phyloP scores from a whole-genome alignment of 306 rosid genomes.

The Citrullus colocynthis region DNA sequence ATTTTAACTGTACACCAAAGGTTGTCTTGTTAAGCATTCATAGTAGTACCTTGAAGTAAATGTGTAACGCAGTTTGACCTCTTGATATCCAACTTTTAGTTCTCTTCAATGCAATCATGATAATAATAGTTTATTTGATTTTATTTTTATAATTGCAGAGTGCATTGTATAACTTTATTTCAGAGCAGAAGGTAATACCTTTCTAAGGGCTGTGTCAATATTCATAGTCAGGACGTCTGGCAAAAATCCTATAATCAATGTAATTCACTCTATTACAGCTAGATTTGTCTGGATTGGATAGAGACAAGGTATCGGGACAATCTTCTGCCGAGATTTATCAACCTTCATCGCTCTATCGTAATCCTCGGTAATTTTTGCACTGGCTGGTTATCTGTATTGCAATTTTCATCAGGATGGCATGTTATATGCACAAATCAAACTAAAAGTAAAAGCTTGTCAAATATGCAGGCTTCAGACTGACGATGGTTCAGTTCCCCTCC shows the following conservation, averaged over 20 bases:
- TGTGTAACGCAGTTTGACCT: neutral
- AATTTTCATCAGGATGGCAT: slow-evolving; percentile 2
- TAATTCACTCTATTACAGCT: slow-evolving; percentile 39
- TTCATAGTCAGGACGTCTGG: slow-evolving; percentile 10
- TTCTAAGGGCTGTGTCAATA: neutral
- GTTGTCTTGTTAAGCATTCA: slow-evolving; percentile 26
- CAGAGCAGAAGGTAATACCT: slow-evolving; percentile 60
- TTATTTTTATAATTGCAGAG: slow-evolving; percentile 29
- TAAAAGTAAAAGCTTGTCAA: slow-evolving; percentile 18
- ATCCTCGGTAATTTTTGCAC: slow-evolving; percentile 32
- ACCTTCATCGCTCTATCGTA: slow-evolving; percentile 24
- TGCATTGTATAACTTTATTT: slow-evolving; percentile 73
- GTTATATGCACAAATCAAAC: slow-evolving; percentile 7
- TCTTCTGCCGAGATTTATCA: slow-evolving; percentile 38
- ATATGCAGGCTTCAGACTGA: slow-evolving; percentile 33
- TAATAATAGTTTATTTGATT: neutral
- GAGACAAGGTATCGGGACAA: slow-evolving; percentile 85
- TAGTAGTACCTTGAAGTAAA: neutral
- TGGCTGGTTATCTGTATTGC: neutral
- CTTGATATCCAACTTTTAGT: neutral
- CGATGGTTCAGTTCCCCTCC: slow-evolving; percentile 22
- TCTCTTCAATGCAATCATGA: slow-evolving; percentile 7
- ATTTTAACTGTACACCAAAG: slow-evolving; percentile 94
- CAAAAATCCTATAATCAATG: slow-evolving; percentile 9
- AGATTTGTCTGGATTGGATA: slow-evolving; percentile 56